Conservation (phyloP, 73 alveolate genomes). For the Stentor roeselii region DNA sequence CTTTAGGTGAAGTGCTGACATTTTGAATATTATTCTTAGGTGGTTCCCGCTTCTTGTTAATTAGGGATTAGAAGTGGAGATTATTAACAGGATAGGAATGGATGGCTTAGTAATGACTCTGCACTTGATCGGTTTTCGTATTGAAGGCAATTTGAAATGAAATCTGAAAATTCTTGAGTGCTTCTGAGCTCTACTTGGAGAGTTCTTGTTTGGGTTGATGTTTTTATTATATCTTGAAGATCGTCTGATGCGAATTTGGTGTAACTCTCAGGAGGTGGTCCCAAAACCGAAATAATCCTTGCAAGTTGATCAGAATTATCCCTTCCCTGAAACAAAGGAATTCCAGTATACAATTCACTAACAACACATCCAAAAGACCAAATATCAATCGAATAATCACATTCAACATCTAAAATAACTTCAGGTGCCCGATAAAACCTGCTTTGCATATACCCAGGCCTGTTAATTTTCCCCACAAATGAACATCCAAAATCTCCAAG, state of each 20-base stretch:
- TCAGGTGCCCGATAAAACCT: constrained; percentile 95
- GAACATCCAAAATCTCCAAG: constrained; percentile 97
- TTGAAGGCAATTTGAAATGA: neutral
- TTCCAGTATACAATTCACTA: constrained; percentile 95
- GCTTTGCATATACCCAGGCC: constrained; percentile 98
- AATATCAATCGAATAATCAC: constrained; percentile 98
- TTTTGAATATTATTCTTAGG: neutral
- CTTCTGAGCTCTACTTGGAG: neutral
- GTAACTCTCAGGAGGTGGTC: constrained; percentile 56
- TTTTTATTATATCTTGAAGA: neutral
- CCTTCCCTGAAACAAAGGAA: constrained; percentile 96
- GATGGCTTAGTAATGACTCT: neutral
- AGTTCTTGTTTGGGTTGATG: neutral
- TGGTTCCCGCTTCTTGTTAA: neutral
- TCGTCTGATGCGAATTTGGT: neutral
- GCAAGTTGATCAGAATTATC: constrained; percentile 95
- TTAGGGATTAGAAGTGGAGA: neutral
- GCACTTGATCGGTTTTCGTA: neutral
- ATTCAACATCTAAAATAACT: constrained; percentile 88
- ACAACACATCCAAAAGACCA: constrained; percentile 87
- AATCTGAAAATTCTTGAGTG: neutral
- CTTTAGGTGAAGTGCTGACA: neutral
- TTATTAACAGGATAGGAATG: neutral
- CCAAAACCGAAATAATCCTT: constrained; percentile 82
- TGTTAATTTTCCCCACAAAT: constrained; percentile 97